Evolutionary conservation across 768 basidiomycete genomes (phyloP).

Genomic region (Exidia glandulosa): DNA sequence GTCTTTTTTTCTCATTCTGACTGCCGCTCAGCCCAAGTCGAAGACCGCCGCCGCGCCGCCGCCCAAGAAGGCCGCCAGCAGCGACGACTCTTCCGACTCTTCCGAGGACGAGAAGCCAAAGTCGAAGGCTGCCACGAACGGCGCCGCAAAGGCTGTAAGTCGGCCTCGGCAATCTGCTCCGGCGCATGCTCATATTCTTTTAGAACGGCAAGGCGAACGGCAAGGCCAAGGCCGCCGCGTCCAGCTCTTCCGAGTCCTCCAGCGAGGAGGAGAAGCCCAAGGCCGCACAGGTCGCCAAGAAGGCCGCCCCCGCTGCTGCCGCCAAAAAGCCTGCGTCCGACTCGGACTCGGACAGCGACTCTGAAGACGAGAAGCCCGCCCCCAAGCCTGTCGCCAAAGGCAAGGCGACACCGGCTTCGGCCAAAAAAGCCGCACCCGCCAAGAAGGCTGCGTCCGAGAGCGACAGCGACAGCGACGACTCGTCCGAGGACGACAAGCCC

Average conservation of each 20-base stretch:
- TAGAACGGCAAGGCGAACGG: too few relatives aligned
- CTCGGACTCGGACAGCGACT: constrained; percentile 17
- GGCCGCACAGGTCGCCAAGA: constrained; percentile 25
- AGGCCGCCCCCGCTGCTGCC: constrained; percentile 2
- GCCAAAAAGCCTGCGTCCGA: constrained; percentile 16
- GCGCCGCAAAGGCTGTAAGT: constrained; percentile 1
- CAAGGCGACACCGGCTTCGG: constrained; percentile 16
- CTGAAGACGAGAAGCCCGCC: constrained; percentile 24
- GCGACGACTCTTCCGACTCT: constrained; percentile 5
- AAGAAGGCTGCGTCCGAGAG: constrained; percentile 15
- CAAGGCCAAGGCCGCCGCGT: too few relatives aligned
- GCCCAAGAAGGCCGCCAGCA: constrained; percentile 1
- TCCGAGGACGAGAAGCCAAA: constrained; percentile 13
- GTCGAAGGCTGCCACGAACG: constrained; percentile 21
- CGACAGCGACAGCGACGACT: too few relatives aligned
- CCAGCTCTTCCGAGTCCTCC: constrained; percentile 12
- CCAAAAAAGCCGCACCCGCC: constrained; percentile 13
- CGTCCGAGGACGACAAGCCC: too few relatives aligned
- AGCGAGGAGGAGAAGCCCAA: constrained; percentile 35
- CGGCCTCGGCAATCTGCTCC: too few relatives aligned
- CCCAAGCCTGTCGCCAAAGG: constrained; percentile 19
- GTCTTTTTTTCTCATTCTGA: neutral
- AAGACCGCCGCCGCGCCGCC: neutral
- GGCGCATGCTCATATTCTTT: too few relatives aligned
- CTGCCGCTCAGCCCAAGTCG: neutral